Base-by-base conservation (phyloP, 2,329 filamentous ascomycete genomes). In the Fusarium sp. region DNA sequence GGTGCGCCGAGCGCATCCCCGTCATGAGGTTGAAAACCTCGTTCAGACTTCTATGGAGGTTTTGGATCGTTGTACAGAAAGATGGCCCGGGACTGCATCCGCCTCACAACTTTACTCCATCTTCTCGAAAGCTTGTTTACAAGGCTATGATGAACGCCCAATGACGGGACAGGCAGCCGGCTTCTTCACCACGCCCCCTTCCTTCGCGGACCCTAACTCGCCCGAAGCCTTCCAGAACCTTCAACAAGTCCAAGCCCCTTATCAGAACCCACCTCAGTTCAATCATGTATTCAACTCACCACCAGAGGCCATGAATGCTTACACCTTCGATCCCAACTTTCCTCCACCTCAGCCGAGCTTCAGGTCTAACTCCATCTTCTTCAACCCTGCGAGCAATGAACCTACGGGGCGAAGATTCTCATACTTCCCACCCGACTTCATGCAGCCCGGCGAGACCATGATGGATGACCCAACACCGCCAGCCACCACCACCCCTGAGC, bases 71-170 rank as follows among this genome's bases (percentile, higher is more conserved):
- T 95, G 94, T 64, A 93, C 93, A 1, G 93, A 96, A 78, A 89
- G 95, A 68, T 98, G 96, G 96, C 96, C 96, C 1, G 96, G 96
- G 16, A 95, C 96, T 4, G 89, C 91, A 43, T 93, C 94, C 21
- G 95, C 95, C 6, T 91, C 94, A 15, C 90, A 96, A 75, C 88
- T 98, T 18, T 98, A 98, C 79, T 87, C 89, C n/a, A 95, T 94
- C 72, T 90, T 99, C 56, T 92, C 96, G 53, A 90, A 89, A 65
- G 95, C 95, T 18, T 97, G 95, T 77, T 86, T 98, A 77, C 95
- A 94, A 80, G 95, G 94, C 76, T 99, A 97, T 82, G 92, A 95
- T 71, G 89, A 85, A 12, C 86, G 86, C 30, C 75, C 72, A 9
- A 59, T 73, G 38, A 74, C 78, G 37, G 71, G 73, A 47, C 78